Conservation (phyloP, 768 basidiomycete species). For the Krasilnikovozyma curviuscula region DNA sequence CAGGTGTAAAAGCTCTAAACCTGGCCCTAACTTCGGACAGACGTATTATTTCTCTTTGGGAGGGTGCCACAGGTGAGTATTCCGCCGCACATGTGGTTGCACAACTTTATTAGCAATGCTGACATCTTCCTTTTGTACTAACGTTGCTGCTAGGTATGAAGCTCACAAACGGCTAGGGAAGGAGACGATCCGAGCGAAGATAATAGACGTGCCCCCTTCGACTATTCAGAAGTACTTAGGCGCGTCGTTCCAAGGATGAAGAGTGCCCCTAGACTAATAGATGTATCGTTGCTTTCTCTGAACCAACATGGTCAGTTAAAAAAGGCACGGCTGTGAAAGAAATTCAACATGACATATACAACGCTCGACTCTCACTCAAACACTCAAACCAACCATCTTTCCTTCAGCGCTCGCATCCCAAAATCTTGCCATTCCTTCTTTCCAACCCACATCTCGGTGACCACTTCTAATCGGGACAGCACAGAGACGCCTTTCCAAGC, state of each 20-base stretch:
- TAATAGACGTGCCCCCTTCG: slow-evolving; percentile 25
- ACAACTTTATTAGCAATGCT: background rate
- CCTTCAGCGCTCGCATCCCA: slow-evolving; percentile 27
- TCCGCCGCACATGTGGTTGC: background rate
- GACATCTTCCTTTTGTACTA: background rate
- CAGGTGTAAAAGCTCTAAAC: slow-evolving; percentile 19
- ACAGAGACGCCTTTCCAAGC: slow-evolving; percentile 91
- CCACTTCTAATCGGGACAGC: slow-evolving; percentile 75
- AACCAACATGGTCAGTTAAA: no score
- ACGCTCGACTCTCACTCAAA: no score
- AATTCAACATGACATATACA: no score
- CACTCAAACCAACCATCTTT: slow-evolving; percentile 23
- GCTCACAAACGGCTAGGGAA: slow-evolving; percentile 23
- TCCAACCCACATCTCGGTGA: slow-evolving; percentile 75
- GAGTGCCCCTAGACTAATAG: no score
- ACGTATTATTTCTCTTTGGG: slow-evolving; percentile 26
- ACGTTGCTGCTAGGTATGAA: slow-evolving; percentile 18
- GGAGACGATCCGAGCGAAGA: slow-evolving; percentile 23
- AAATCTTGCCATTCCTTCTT: slow-evolving; percentile 47
- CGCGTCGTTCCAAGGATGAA: no score
- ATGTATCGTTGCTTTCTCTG: no score
- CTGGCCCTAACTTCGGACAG: slow-evolving; percentile 8
- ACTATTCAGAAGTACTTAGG: slow-evolving; percentile 25
- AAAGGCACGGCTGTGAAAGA: no score
- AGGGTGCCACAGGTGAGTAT: slow-evolving; percentile 24